These are phyloP conservation scores for Mycena rebaudengoi DNA, from an alignment of 768 basidiomycete genomes.

Conservation along the genomic window DNA sequence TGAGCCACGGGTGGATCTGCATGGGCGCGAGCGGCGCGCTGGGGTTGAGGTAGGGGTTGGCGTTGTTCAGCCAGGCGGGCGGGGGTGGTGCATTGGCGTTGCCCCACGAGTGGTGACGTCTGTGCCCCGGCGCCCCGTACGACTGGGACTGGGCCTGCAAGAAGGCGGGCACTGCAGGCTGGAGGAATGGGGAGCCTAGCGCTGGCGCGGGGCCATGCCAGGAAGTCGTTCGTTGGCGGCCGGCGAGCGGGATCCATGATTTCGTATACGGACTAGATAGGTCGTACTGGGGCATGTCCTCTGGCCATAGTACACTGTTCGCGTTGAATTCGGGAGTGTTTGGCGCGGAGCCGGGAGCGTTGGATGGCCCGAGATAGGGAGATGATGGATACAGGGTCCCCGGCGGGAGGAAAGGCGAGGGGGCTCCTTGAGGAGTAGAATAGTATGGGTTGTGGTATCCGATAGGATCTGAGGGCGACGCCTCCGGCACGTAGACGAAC, in stretches of 20 bases:
- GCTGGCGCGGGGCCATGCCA: conserved; percentile 1
- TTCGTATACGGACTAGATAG: not conserved
- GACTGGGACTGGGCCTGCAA: not conserved
- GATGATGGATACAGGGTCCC: not conserved
- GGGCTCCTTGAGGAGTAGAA: not conserved
- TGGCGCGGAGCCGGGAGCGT: not conserved
- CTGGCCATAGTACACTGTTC: conserved; percentile 10
- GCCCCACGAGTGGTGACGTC: not conserved
- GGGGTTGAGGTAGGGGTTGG: not conserved
- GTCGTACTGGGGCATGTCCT: not conserved
- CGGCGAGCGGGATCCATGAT: conserved; percentile 3
- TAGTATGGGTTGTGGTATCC: conserved; percentile 18
- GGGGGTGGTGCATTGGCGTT: not conserved
- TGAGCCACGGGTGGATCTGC: conserved; percentile 23
- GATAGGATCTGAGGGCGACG: not conserved
- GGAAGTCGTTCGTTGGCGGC: conserved; percentile 11
- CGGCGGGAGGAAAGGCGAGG: conserved; percentile 14
- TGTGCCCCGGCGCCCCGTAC: not conserved
- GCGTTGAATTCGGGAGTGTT: conserved; percentile 1
- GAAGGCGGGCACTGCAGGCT: conserved; percentile 6
- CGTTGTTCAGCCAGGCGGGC: not conserved
- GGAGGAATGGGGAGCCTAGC: conserved; percentile 3
- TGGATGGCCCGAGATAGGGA: not conserved
- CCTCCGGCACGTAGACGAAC: conserved; percentile 18
- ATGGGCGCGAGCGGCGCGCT: not conserved